Evolutionary conservation across 495 filamentous ascomycete species (phyloP).

Genomic region (Neurospora sp.): DNA sequence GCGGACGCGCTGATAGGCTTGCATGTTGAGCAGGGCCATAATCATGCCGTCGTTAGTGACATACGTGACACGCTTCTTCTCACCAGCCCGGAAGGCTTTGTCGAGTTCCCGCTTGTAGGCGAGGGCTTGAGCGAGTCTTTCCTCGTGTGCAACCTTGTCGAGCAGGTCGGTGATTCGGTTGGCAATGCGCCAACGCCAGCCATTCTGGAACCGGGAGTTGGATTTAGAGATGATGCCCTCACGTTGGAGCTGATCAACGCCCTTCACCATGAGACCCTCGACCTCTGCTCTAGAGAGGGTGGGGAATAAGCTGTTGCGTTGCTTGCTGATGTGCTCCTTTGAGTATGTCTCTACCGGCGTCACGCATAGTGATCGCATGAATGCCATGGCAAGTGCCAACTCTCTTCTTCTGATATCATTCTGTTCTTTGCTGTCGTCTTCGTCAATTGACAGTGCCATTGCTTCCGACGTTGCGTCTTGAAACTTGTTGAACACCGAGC

Average conservation of each 20-base stretch:
- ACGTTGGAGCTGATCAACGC: conserved; percentile 45
- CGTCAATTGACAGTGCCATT: conserved; percentile 13
- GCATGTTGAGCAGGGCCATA: conserved; percentile 59
- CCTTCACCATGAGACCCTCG: conserved; percentile 39
- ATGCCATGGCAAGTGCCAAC: conserved; percentile 19
- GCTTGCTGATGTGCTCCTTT: conserved; percentile 24
- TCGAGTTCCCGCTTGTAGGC: conserved; percentile 53
- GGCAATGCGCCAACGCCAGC: conserved; percentile 47
- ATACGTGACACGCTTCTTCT: conserved; percentile 27
- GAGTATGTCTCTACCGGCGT: conserved; percentile 25
- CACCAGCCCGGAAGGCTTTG: conserved; percentile 32
- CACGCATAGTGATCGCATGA: conserved; percentile 23
- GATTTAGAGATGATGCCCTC: conserved; percentile 50
- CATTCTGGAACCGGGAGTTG: conserved; percentile 44
- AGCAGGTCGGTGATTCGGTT: conserved; percentile 43
- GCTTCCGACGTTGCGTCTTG: conserved; percentile 30
- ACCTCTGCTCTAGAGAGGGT: conserved; percentile 24
- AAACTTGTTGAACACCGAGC: conserved; percentile 36
- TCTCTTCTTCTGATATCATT: conserved; percentile 1
- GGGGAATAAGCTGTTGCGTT: conserved; percentile 25
- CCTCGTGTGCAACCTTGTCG: conserved; percentile 32
- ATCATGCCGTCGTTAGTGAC: conserved; percentile 54
- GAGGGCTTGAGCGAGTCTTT: conserved; percentile 42
- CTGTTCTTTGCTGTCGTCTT: not conserved
- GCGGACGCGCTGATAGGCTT: conserved; percentile 47